Evolutionary conservation across 768 basidiomycete genomes (phyloP).

Genomic region (Phylloporus arenicola): DNA sequence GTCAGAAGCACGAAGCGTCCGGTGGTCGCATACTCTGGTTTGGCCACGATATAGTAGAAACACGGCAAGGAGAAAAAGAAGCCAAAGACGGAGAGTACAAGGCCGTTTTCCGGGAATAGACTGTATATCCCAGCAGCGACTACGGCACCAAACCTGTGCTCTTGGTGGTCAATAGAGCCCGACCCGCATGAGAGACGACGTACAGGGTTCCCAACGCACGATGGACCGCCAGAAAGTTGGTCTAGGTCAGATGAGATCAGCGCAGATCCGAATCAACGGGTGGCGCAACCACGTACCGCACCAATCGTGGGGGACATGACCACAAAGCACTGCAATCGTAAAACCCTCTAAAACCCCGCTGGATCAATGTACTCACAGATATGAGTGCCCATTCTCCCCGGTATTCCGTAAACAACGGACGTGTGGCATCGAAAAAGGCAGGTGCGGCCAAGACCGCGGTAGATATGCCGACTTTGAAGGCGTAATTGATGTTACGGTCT

Average conservation of each 20-base stretch:
- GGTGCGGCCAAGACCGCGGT: conserved; percentile 79
- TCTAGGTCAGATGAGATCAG: conserved; percentile 38
- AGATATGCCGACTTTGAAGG: conserved; percentile 82
- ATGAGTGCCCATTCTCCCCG: conserved; percentile 96
- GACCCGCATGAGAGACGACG: conserved; percentile 25
- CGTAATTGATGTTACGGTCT: conserved; percentile 79
- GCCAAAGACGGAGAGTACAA: conserved; percentile 75
- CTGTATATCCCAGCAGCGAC: conserved; percentile 71
- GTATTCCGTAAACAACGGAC: conserved; percentile 74
- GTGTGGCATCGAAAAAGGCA: conserved; percentile 77
- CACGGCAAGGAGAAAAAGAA: conserved; percentile 90
- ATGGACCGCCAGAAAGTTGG: conserved; percentile 79
- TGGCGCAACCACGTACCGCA: conserved; percentile 46
- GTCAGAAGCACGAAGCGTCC: conserved; percentile 80
- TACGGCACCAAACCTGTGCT: conserved; percentile 64
- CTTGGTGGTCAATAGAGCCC: conserved; percentile 5
- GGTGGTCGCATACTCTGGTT: conserved; percentile 68
- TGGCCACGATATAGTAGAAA: conserved; percentile 82
- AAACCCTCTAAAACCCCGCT: conserved; percentile 13
- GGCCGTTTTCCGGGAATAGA: conserved; percentile 68
- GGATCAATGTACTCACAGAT: conserved; percentile 48
- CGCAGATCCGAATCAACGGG: neutral
- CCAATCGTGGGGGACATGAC: conserved; percentile 90
- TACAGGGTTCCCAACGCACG: conserved; percentile 84
- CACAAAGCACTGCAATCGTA: conserved; percentile 60